Evolutionary conservation across 176 grass and related monocot genomes (phyloP), one percentile per base, ranked within the genome.

Genomic region (Elaeis guineensis): DNA sequence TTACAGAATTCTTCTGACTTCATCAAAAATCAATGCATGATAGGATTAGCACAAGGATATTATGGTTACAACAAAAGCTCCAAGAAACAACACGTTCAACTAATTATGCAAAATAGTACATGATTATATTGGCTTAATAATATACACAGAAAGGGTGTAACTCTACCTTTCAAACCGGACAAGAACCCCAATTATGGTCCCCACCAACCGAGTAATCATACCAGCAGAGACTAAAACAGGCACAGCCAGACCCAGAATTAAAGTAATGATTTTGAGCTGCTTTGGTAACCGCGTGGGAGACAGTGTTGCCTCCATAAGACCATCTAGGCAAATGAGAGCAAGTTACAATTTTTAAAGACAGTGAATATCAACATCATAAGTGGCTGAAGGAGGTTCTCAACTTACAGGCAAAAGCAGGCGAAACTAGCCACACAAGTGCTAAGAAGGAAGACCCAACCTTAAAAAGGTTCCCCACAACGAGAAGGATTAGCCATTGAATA

Each of bases 361-460:
- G 14, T 51, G 35, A 44, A 66, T 50, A 72, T 67, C 5, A 49
- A 60, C 4, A 22, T 54, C 54, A 39, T 49, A 62, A 71, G 17
- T n/a, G 39, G n/a, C 15, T 71, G 23, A 63, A 62, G 19, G 32
- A 78, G 52, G n/a, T 58, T 59, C 49, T 51, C 19, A 75, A 85
- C 87, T 92, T 88, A 97, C 93, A 97, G 57, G 93, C 78, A 78
- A 97, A 90, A 64, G 93, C 84, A 68, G 93, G 93, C 1, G 72
- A 83, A 85, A 87, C 84, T 71, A 97, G 81, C 93, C 87, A 97
- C 69, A 97, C 63, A 70, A 97, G 84, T 39, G 93, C 84, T 67
- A 97, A 51, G 65, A 80, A 97, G 16, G 87, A 85, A 17, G 71
- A 75, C 48, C 93, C 93, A 44, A 76, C 72, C 63, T 88, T 97